Evolutionary conservation across 1,284 basidiomycete species (phyloP).

Genomic region (Malassezia equina): DNA sequence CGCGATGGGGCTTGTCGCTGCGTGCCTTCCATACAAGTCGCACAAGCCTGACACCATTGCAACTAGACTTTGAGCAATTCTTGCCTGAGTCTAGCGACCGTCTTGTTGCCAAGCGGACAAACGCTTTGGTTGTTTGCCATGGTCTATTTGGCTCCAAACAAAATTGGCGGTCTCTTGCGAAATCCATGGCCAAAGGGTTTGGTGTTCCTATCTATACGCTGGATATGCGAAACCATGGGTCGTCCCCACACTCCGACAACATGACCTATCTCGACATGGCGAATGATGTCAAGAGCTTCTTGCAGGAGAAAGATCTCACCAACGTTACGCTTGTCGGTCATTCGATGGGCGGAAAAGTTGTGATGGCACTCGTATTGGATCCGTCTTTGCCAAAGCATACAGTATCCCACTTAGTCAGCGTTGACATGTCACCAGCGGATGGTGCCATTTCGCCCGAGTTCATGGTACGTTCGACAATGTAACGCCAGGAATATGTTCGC

Average conservation of each 20-base stretch:
- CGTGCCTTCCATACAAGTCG: background rate
- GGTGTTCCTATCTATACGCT: slow-evolving; percentile 61
- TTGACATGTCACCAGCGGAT: slow-evolving; percentile 66
- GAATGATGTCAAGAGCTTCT: slow-evolving; percentile 57
- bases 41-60: background rate
- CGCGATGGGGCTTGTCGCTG: background rate
- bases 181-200: slow-evolving; percentile 57
- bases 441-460: slow-evolving; percentile 58
- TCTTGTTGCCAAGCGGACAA: slow-evolving; percentile 21
- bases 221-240: slow-evolving; percentile 75
- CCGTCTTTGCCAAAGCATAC: slow-evolving; percentile 49
- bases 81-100: slow-evolving; percentile 11
- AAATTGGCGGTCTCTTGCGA: slow-evolving; percentile 65
- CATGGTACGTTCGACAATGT: slow-evolving; percentile 7
- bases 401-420: slow-evolving; percentile 62
- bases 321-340: slow-evolving; percentile 68
- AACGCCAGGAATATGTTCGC: slow-evolving; percentile 54
- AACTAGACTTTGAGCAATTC: slow-evolving; percentile 8
- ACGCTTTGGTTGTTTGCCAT: slow-evolving; percentile 52
- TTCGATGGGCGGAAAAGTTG: slow-evolving; percentile 83
- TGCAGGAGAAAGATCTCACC: slow-evolving; percentile 48
- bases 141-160: slow-evolving; percentile 59
- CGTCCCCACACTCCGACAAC: slow-evolving; percentile 61
- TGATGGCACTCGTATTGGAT: slow-evolving; percentile 64
- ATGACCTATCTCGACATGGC: slow-evolving; percentile 66